Evolutionary conservation across 208 protist genomes (phyloP).

Genomic region (Zelonia costaricensis): DNA sequence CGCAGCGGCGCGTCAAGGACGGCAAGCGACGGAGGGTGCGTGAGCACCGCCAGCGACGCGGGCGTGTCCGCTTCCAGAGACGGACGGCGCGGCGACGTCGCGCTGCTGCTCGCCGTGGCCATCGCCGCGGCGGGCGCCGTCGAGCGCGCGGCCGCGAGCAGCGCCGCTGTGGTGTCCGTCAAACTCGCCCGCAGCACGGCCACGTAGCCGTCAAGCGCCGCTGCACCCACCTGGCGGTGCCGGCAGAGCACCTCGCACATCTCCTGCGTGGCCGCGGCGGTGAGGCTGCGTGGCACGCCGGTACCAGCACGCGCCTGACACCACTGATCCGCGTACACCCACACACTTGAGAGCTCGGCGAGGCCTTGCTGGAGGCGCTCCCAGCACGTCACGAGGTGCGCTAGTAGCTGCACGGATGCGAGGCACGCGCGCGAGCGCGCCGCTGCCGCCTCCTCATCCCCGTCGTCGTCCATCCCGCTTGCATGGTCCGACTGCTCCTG

Average conservation of each 20-base stretch:
- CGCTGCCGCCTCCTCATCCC: constrained; percentile 7
- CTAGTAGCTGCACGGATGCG: constrained; percentile 24
- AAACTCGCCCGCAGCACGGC: constrained; percentile 45
- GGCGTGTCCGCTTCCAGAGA: too few relatives aligned
- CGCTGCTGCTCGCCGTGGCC: too few relatives aligned
- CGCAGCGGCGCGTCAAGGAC: constrained; percentile 15
- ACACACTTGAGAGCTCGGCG: constrained; percentile 50
- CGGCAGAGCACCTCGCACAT: constrained; percentile 18
- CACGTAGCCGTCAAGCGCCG: constrained; percentile 36
- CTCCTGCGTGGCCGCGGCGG: constrained; percentile 11
- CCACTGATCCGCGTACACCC: constrained; percentile 56
- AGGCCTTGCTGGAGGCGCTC: constrained; percentile 39
- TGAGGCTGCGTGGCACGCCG: constrained; percentile 17
- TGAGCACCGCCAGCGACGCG: constrained; percentile 7
- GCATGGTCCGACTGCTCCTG: not conserved
- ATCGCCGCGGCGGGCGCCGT: not conserved
- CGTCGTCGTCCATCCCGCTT: not conserved
- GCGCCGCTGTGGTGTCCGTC: constrained; percentile 26
- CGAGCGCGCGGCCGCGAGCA: constrained; percentile 15
- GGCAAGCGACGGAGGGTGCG: constrained; percentile 17
- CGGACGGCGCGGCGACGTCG: too few relatives aligned
- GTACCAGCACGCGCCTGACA: constrained; percentile 23
- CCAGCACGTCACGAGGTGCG: constrained; percentile 42
- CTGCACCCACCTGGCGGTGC: constrained; percentile 13
- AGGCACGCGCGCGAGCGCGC: not conserved